A percentile compares a stretch with the other conserved stretches of the same genome.
Conservation (phyloP, 352 stramenopile genomes). For the Globisporangium heterothallicum region DNA sequence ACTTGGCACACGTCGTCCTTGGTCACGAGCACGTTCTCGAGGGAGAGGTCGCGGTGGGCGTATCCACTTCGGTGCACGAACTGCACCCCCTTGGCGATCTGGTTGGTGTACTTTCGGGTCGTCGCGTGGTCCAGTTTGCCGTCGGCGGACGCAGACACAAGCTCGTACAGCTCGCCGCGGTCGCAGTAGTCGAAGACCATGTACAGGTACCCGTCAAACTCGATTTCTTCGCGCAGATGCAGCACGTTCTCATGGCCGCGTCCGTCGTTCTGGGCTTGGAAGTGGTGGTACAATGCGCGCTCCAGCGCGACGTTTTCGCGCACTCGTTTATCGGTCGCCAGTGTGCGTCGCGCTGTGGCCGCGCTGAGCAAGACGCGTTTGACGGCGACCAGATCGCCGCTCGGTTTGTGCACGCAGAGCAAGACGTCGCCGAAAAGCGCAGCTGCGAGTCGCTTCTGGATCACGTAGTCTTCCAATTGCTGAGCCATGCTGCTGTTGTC, state of each 20-base stretch:
- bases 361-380: slow-evolving; percentile 76
- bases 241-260: slow-evolving; percentile 65
- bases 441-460: slow-evolving; percentile 64
- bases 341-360: slow-evolving; percentile 44
- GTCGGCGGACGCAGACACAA: slow-evolving; percentile 49
- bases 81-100: slow-evolving; percentile 66
- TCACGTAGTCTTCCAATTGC: slow-evolving; percentile 78
- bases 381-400: slow-evolving; percentile 60
- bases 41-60: slow-evolving; percentile 76
- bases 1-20: slow-evolving; percentile 69
- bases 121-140: slow-evolving; percentile 40
- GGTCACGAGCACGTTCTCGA: slow-evolving; percentile 82
- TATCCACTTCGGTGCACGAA: slow-evolving; percentile 75
- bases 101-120: slow-evolving; percentile 49
- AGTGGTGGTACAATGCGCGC: slow-evolving; percentile 57
- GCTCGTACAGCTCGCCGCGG: slow-evolving; percentile 72
- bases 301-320: slow-evolving; percentile 79
- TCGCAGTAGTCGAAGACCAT: slow-evolving; percentile 73
- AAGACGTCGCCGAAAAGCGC: slow-evolving; percentile 81
- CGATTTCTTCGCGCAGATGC: slow-evolving; percentile 64
- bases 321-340: slow-evolving; percentile 68
- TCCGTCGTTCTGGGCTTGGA: slow-evolving; percentile 47
- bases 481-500: slow-evolving; percentile 21
- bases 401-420: slow-evolving; percentile 60
- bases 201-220: slow-evolving; percentile 76